Conservation (phyloP, 2,329 filamentous ascomycete genomes). For the Pseudovirgaria hyperparasitica region DNA sequence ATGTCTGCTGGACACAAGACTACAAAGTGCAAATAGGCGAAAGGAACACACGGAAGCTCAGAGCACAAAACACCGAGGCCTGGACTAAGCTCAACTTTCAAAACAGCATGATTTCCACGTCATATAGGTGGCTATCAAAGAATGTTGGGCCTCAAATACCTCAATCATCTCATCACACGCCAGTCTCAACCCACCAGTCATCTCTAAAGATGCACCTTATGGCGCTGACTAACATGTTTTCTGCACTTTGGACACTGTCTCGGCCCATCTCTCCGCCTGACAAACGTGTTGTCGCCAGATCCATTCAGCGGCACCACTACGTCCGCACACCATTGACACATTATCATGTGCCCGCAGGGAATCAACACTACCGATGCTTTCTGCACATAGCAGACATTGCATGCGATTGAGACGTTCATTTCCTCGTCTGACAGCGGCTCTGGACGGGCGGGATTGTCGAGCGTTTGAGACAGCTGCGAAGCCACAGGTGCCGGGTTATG, state of each 20-base stretch:
- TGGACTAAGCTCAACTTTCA: too few species aligned
- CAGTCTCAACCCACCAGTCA: neutral
- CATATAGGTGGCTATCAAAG: too few species aligned
- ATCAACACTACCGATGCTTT: slow-evolving; percentile 38
- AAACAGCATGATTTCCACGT: too few species aligned
- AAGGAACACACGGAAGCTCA: too few species aligned
- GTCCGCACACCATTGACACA: slow-evolving; percentile 44
- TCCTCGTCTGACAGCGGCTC: slow-evolving; percentile 34
- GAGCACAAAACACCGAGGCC: too few species aligned
- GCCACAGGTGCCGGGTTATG: slow-evolving; percentile 9
- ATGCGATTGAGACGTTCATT: slow-evolving; percentile 38
- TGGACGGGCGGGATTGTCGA: slow-evolving; percentile 24
- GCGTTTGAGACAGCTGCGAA: slow-evolving; percentile 10
- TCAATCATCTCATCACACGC: too few species aligned
- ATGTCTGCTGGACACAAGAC: too few species aligned
- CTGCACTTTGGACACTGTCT: slow-evolving; percentile 34
- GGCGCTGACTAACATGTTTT: slow-evolving; percentile 32
- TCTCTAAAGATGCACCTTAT: slow-evolving; percentile 17
- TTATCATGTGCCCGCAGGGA: slow-evolving; percentile 42
- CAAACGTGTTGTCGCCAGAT: too few species aligned
- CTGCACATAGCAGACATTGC: slow-evolving; percentile 41
- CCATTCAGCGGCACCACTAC: slow-evolving; percentile 33
- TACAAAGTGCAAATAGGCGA: too few species aligned
- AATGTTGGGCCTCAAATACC: too few species aligned
- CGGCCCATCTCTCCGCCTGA: slow-evolving; percentile 12